Base-by-base conservation (phyloP, 2,329 filamentous ascomycete genomes). In the Aspergillus udagawae region DNA sequence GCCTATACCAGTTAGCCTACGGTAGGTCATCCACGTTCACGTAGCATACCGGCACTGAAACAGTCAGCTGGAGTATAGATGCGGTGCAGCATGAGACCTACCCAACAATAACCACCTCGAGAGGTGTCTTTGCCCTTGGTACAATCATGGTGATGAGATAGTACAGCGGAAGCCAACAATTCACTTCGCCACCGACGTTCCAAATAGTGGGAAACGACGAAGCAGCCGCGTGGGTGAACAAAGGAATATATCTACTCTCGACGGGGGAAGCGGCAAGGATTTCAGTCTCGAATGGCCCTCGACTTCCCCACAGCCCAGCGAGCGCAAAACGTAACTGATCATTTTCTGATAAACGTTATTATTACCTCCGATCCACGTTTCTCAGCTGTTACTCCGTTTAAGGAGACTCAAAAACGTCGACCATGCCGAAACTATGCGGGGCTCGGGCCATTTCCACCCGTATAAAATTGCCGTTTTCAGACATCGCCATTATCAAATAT, bases 81-180 rank as follows among this genome's bases (percentile, higher is more conserved):
- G 10, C 9, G 52, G 14, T 6, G 23, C 5, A 12, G 20, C 29
- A 41, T 35, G 10, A 29, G 25, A 61, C 70, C 54, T 65, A 73
- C 71, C 71, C 71, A 59, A 73, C 71, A 25, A 74, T 53, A 38
- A 74, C 57, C 29, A 73, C 68, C 54, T 71, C 59, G 6, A 74
- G 58, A 38, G 70, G 62, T 27, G 64, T 59, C 53, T 66, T 67
- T 42, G 71, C 69, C 53, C 58, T 61, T 52, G 57, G 52, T 5
- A 64, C 50, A 25, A 52, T 53, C 67, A 70, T 70, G 32, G 12
- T 51, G 54, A 56, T 49, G 9, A 21, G 23, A 25, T 12, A 21
- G n/a, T 47, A 27, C 25, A 42, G 32, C 32, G 12, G 32, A 35
- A 35, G 32, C 12, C 12, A 3, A 17, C 32, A 35, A 35, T 3